These are phyloP conservation scores for Ophiosphaerella herpotricha DNA, from an alignment of 2,329 filamentous ascomycete species.

Conservation along the genomic window DNA sequence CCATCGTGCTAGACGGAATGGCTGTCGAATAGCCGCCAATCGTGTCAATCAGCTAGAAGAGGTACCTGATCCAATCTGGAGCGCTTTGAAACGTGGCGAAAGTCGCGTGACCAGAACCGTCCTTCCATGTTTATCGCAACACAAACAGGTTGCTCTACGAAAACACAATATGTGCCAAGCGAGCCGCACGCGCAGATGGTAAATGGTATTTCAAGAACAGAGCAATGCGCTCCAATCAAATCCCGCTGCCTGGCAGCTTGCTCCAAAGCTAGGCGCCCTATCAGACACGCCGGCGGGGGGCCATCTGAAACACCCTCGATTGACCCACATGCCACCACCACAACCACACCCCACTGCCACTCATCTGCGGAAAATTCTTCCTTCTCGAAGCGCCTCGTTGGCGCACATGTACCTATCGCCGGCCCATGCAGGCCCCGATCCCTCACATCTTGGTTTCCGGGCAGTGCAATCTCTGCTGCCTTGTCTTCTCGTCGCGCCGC, in stretches of 20 bases:
- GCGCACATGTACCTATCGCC: constrained; percentile 40
- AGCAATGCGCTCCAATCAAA: constrained; percentile 35
- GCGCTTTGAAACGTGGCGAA: no score
- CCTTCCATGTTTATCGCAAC: no score
- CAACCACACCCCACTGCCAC: constrained; percentile 21
- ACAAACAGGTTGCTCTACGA: no score
- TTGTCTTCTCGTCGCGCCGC: constrained; percentile 23
- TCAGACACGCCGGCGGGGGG: constrained; percentile 16
- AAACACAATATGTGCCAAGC: no score
- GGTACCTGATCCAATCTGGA: no score
- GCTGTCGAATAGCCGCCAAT: no score
- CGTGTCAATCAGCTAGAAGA: no score
- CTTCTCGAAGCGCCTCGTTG: constrained; percentile 35
- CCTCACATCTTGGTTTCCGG: constrained; percentile 24
- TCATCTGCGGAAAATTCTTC: constrained; percentile 15
- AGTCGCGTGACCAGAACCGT: no score
- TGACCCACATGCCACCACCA: constrained; percentile 15
- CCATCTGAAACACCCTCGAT: constrained; percentile 22
- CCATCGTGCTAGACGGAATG: no score
- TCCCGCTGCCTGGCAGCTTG: constrained; percentile 10
- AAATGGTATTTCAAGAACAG: constrained; percentile 7
- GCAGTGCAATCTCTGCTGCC: constrained; percentile 15
- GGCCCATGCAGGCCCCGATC: constrained; percentile 24
- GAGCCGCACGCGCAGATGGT: constrained; percentile 4
- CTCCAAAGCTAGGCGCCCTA: constrained; percentile 20